phyloP scores from a whole-genome alignment of 768 basidiomycete species.

The Ephemerocybe angulata region DNA sequence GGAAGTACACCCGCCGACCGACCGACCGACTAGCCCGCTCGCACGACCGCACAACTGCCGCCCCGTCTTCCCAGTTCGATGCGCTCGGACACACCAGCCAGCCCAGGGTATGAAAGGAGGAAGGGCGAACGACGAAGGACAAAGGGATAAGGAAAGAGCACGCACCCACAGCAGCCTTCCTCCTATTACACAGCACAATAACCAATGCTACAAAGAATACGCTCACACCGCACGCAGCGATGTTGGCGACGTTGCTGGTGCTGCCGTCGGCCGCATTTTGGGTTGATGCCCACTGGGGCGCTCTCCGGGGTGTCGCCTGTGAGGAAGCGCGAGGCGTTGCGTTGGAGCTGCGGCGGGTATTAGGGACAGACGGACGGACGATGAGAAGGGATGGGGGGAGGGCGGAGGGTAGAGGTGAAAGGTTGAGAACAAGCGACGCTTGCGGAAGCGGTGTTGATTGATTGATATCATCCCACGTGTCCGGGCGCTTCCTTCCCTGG shows the following conservation, averaged over 20 bases:
- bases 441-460: too few relatives aligned
- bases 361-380: too few relatives aligned
- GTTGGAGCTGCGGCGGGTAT: slow-evolving; percentile 41
- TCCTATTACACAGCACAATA: slow-evolving; percentile 51
- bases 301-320: slow-evolving; percentile 38
- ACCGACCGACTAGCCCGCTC: too few relatives aligned
- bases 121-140: not conserved
- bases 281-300: slow-evolving; percentile 82
- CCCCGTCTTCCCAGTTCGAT: too few relatives aligned
- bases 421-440: too few relatives aligned
- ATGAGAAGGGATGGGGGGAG: too few relatives aligned
- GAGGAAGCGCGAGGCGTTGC: slow-evolving; percentile 25
- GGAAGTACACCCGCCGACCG: too few relatives aligned
- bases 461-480: too few relatives aligned
- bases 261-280: slow-evolving; percentile 65
- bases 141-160: not conserved
- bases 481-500: too few relatives aligned
- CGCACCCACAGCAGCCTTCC: slow-evolving; percentile 83
- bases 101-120: not conserved
- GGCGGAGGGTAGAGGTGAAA: too few relatives aligned
- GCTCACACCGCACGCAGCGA: slow-evolving; percentile 75
- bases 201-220: slow-evolving; percentile 56
- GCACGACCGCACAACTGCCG: too few relatives aligned
- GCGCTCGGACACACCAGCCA: too few relatives aligned
- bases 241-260: slow-evolving; percentile 83